These are phyloP conservation scores for Camellia oleifera DNA, from an alignment of 179 eudicot species.

Conservation along the genomic window DNA sequence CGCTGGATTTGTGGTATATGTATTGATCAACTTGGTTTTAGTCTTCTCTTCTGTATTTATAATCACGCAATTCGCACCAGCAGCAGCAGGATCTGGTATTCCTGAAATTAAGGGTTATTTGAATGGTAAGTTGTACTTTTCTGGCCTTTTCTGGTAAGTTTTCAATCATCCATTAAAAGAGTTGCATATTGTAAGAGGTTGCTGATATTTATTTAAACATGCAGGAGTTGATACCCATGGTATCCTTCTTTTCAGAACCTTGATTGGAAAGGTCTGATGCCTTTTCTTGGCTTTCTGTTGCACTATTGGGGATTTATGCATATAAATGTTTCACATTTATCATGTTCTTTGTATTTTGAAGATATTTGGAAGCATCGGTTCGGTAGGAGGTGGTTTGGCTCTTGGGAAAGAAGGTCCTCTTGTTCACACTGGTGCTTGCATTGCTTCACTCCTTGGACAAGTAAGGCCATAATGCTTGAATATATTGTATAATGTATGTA, in stretches of 20 bases:
- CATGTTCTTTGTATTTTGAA: conserved; percentile 18
- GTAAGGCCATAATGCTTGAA: conserved; percentile 37
- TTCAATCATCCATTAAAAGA: background rate
- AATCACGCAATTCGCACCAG: conserved; percentile 88
- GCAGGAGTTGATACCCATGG: conserved; percentile 94
- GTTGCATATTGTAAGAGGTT: background rate
- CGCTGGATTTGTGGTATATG: conserved; percentile 78
- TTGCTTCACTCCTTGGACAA: conserved; percentile 97
- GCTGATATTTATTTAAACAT: conserved; percentile 20
- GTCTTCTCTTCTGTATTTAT: conserved; percentile 90
- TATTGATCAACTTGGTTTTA: conserved; percentile 72
- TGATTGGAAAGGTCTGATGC: conserved; percentile 79
- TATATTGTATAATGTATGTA: background rate
- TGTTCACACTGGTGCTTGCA: conserved; percentile 98
- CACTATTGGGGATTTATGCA: conserved; percentile 9
- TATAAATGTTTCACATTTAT: background rate
- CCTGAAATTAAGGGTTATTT: conserved; percentile 98
- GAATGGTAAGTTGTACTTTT: conserved; percentile 71
- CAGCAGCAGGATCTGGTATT: conserved; percentile 98
- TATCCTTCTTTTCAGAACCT: conserved; percentile 87
- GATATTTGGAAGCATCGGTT: conserved; percentile 98
- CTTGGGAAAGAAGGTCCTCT: conserved; percentile 99
- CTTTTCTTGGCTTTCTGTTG: background rate
- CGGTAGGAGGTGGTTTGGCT: conserved; percentile 98
- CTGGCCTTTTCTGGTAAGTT: conserved; percentile 12